Evolutionary conservation across 495 filamentous ascomycete genomes (phyloP), one percentile per base, ranked within the genome.

Genomic region (Hypoxylon lenormandii): DNA sequence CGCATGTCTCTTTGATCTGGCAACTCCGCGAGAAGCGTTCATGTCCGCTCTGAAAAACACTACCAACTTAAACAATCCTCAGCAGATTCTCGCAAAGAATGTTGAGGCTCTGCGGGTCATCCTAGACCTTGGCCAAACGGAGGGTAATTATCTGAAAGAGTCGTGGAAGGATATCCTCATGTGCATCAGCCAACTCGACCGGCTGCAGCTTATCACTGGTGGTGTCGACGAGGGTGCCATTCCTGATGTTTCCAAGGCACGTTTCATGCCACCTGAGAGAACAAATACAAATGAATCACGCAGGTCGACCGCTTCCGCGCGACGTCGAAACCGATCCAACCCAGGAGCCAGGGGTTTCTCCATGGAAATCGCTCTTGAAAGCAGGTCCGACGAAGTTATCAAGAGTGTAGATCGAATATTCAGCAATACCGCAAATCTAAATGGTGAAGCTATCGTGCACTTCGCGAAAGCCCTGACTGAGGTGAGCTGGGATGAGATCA

Each of bases 401-500:
- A 92, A 92, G 66, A 89, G 90, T 30, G 92, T 99, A 3, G 96
- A 99, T 77, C 84, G 92, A 36, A 97, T 99, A 57, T 99, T 98
- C 73, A 97, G 92, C 38, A 96, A 92, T 70, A 97, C 95, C 0
- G 94, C 92, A 30, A 96, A 94, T 69, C 84, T 99, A 3, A 94
- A 90, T 22, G 92, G 93, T 60, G 92, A 96, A 58, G 96, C 95
- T 10, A 99, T 99, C 67, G 92, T 99, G n/a, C 88, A 97, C 76
- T 99, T 98, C 78, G 93, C 97, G 26, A 87, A 89, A 43, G 95
- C 95, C 1, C 79, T 99, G 61, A 96, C 91, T 45, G 93, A 97
- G 70, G 93, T 99, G 45, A 98, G 95, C 78, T 97, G 95, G 95
- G 94, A 98, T 72, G 95, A 99, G 75, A 99, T 99, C 69, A 92